Conservation (phyloP, 2,329 filamentous ascomycete genomes). For the Cladophialophora chaetospira region DNA sequence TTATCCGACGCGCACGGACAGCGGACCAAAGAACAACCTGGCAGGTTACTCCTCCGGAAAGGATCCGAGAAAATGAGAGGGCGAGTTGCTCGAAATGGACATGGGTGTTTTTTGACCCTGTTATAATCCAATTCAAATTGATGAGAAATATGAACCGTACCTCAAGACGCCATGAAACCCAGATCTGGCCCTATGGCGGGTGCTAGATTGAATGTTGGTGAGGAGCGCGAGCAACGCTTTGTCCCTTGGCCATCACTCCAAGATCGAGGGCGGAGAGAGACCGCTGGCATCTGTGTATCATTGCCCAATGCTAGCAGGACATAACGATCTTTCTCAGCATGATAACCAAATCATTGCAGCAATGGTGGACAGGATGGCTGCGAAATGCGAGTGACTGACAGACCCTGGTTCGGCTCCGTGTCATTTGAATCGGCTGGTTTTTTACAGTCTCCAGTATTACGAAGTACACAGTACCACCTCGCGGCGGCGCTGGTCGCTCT, state of each 20-base stretch:
- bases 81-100: neutral
- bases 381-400: too few species aligned
- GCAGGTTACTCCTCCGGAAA: neutral
- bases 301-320: neutral
- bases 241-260: neutral
- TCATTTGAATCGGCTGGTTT: too few species aligned
- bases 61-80: neutral
- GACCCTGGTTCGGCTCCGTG: too few species aligned
- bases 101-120: neutral
- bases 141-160: neutral
- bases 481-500: neutral
- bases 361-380: too few species aligned
- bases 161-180: neutral
- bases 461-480: neutral
- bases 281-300: neutral
- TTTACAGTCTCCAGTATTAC: too few species aligned
- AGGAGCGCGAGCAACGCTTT: neutral
- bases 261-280: neutral
- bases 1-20: conserved; percentile 10
- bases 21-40: conserved; percentile 3
- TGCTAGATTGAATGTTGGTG: too few species aligned
- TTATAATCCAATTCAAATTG: conserved; percentile 1
- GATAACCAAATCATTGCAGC: neutral
- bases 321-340: neutral
- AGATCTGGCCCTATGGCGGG: neutral